phyloP scores from a whole-genome alignment of 306 rosid genomes.

The Pyrus pyrifolia region DNA sequence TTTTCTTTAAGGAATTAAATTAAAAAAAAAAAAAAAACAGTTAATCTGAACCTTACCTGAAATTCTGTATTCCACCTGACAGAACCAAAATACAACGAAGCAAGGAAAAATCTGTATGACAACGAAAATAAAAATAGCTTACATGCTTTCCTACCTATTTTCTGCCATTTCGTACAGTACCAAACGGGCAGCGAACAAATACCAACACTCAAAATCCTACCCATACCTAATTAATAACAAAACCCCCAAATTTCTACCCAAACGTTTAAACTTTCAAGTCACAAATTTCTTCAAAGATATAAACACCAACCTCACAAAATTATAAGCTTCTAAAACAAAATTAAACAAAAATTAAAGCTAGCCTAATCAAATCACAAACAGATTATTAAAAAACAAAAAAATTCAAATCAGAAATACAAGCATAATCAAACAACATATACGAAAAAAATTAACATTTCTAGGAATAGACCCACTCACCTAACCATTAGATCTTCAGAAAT shows the following conservation, averaged over 20 bases:
- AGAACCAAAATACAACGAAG: neutral
- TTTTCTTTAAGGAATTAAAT: neutral
- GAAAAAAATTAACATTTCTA: neutral
- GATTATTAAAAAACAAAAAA: neutral
- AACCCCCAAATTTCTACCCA: neutral
- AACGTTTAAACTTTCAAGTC: neutral
- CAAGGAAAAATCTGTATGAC: neutral
- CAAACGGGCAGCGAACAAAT: neutral
- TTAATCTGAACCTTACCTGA: neutral
- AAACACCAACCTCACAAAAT: neutral
- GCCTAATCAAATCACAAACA: neutral
- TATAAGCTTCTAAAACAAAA: neutral
- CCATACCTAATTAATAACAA: neutral
- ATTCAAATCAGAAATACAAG: neutral
- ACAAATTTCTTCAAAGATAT: neutral
- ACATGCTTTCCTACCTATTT: neutral
- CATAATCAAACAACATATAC: neutral
- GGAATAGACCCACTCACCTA: slow-evolving; percentile 3
- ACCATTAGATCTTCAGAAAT: slow-evolving; percentile 8
- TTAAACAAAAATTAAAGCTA: neutral
- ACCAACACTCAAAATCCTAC: neutral
- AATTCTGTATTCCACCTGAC: neutral
- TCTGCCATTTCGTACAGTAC: neutral
- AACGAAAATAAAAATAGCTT: neutral
- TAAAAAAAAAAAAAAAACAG: neutral